Evolutionary conservation across 1,139 yeast species (phyloP), one percentile per base, ranked within the genome.

Genomic region (Suhomyces atakaporum): DNA sequence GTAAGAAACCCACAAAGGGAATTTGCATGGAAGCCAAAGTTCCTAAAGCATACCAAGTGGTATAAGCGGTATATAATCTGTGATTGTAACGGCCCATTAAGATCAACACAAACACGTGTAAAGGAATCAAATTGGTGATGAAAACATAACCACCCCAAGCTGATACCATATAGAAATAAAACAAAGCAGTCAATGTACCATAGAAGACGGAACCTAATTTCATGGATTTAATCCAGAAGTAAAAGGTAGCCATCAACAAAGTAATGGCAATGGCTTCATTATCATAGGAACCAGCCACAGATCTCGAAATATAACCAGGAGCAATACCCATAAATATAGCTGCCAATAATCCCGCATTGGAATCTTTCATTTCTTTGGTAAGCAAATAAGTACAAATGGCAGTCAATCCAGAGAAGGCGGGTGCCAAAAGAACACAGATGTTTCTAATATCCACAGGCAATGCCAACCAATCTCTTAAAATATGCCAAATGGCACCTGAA

Each of bases 81-180:
- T 83, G 81, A 53, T 78, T 79, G 64, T 89, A 94, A 54, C 98
- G 81, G 38, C 99, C 98, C 98, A 94, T 94, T 48, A 87, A 67
- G 40, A 94, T 67, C 56, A 94, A 72, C 31, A 89, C 92, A 59
- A 94, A 90, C 20, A 90, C 89, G 61, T 94, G 99, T 53, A 94
- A 73, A 35, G 99, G 99, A 54, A 94, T 88, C 73, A 94, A 81
- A 67, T 94, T 94, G 44, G 98, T 94, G 66, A 94, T 94, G 70
- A 94, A 94, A 34, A 92, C 99, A 59, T 94, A 94, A 15, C 99
- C 99, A 72, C 98, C 98, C 99, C 99, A 94, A n/a, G 99, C 98
- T 36, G 96, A 84, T 35, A 94, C 99, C 99, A 94, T 94, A 73
- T 94, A 94, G 63, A 94, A 94, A 69, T 94, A 94, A 53, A 83